Evolutionary conservation across 83 land plant species (phyloP).

Genomic region (Picea abies): DNA sequence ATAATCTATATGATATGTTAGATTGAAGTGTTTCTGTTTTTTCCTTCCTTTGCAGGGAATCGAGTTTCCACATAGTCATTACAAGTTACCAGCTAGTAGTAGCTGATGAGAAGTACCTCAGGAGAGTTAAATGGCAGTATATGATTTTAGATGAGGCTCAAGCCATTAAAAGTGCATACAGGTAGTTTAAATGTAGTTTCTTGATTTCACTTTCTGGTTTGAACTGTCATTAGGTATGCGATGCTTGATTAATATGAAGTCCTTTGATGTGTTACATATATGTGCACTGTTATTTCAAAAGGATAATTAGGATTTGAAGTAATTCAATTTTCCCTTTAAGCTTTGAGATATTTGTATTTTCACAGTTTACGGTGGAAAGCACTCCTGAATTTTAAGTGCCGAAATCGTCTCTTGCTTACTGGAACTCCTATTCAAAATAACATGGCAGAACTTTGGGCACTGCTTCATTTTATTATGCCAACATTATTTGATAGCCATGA

Average conservation of each 20-base stretch:
- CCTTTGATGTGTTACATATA: too few relatives aligned
- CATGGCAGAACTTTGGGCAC: slow-evolving; percentile 99
- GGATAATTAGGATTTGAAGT: not conserved
- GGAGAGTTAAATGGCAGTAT: slow-evolving; percentile 97
- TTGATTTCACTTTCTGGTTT: not conserved
- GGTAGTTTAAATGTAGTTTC: slow-evolving; percentile 5
- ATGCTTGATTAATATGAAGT: not conserved
- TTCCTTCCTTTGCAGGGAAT: slow-evolving; percentile 39
- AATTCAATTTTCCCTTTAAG: not conserved
- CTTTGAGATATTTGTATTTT: too few relatives aligned
- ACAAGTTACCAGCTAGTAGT: slow-evolving; percentile 94
- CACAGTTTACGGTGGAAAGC: too few relatives aligned
- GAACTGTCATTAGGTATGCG: not conserved
- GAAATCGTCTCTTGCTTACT: slow-evolving; percentile 78
- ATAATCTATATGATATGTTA: too few relatives aligned
- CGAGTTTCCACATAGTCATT: slow-evolving; percentile 89
- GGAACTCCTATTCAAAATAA: slow-evolving; percentile 98
- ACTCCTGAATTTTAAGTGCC: slow-evolving; percentile 80
- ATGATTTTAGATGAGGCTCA: slow-evolving; percentile 99
- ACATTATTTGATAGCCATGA: too few relatives aligned
- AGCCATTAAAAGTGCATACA: slow-evolving; percentile 94
- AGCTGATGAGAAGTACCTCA: slow-evolving; percentile 86
- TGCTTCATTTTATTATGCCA: slow-evolving; percentile 93
- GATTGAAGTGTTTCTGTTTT: too few relatives aligned
- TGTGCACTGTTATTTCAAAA: not conserved